These are phyloP conservation scores for Colletotrichum magnum DNA, from an alignment of 2,329 filamentous ascomycete species.

Conservation along the genomic window DNA sequence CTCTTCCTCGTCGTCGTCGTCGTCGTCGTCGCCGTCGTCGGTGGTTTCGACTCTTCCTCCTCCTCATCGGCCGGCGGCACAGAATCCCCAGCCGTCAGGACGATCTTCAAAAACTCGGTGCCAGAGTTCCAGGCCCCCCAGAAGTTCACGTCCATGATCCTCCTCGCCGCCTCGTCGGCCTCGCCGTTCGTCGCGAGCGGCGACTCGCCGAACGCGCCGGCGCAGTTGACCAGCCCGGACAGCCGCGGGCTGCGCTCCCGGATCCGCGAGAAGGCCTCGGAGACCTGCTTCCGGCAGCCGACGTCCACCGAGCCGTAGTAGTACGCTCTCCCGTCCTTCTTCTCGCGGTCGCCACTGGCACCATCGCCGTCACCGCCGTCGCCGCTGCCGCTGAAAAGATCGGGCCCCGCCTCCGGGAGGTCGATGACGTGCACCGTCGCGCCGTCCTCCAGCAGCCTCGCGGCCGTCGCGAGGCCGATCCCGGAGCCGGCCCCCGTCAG, in stretches of 20 bases:
- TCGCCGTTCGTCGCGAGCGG: background rate
- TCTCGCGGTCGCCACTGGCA: no score
- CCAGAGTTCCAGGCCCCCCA: background rate
- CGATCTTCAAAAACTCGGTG: background rate
- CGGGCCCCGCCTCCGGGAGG: no score
- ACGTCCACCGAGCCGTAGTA: background rate
- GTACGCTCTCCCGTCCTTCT: background rate
- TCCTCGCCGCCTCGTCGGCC: background rate
- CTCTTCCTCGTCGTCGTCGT: no score
- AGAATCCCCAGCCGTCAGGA: background rate
- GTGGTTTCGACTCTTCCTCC: no score
- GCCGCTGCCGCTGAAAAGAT: no score
- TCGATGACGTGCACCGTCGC: no score
- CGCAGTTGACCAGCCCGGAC: background rate
- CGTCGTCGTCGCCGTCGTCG: no score
- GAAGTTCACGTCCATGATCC: background rate
- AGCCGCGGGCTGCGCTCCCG: background rate
- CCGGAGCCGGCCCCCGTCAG: slow-evolving; percentile 63
- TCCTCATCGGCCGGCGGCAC: background rate
- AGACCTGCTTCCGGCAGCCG: background rate
- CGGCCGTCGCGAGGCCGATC: slow-evolving; percentile 63
- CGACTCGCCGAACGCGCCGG: background rate
- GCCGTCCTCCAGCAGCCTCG: slow-evolving; percentile 51
- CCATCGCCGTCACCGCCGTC: no score
- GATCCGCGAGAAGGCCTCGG: background rate